These are phyloP conservation scores for Dissophora ornata DNA, from an alignment of 192 early-diverging fungal genomes.

Conservation along the genomic window DNA sequence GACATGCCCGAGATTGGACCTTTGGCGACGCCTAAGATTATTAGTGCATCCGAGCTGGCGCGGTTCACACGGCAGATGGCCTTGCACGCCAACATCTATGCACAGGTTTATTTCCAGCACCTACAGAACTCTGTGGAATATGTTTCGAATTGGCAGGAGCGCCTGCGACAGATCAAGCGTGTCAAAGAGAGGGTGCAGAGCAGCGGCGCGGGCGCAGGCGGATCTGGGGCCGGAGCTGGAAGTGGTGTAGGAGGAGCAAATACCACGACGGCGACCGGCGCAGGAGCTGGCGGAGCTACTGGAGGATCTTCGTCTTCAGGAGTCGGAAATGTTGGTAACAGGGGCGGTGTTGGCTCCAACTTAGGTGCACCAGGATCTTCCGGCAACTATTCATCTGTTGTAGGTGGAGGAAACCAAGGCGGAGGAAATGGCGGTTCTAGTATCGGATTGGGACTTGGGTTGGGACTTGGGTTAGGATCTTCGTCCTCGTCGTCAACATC, in stretches of 20 bases:
- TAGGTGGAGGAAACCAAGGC: background rate
- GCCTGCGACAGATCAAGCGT: conserved; percentile 92
- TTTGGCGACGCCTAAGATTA: conserved; percentile 82
- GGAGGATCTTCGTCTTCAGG: conserved; percentile 13
- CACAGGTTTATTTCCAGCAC: conserved; percentile 84
- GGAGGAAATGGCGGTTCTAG: conserved; percentile 13
- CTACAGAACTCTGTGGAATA: conserved; percentile 75
- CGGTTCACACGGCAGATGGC: conserved; percentile 86
- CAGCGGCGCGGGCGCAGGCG: conserved; percentile 11
- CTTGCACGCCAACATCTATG: conserved; percentile 89
- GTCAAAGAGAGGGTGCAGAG: conserved; percentile 65
- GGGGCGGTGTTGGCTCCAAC: conserved; percentile 7
- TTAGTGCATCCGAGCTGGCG: conserved; percentile 80
- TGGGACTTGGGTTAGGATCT: conserved; percentile 36
- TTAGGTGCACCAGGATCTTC: conserved; percentile 5
- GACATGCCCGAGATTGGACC: conserved; percentile 89
- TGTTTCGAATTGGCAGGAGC: conserved; percentile 89
- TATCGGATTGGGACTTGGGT: conserved; percentile 31
- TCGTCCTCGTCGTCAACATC: conserved; percentile 10
- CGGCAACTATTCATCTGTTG: background rate
- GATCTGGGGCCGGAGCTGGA: conserved; percentile 1
- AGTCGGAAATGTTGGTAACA: background rate
- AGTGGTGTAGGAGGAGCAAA: background rate
- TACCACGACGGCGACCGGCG: background rate
- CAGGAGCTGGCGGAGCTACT: conserved; percentile 1